Base-by-base conservation (phyloP, 495 filamentous ascomycete genomes). In the Lepraria neglecta region DNA sequence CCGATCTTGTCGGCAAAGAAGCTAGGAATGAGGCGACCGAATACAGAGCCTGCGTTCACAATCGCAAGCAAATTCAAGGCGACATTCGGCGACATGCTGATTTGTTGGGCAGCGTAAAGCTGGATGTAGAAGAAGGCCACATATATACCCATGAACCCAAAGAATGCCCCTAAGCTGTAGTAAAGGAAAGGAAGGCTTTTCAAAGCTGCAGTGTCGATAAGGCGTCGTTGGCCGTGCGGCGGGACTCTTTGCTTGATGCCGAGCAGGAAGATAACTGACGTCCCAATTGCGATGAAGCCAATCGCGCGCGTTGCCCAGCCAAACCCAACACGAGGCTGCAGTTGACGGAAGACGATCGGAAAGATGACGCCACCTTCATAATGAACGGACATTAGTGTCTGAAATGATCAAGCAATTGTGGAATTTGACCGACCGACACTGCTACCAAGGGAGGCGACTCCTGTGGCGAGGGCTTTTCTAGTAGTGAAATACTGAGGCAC, bases 1-100 rank as follows among this genome's bases (percentile, higher is more conserved):
- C 88, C 87, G 15, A 82, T 71, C 44, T 79, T 78, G 68, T 92
- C 88, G 9, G 88, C 85, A 7, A 90, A 64, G 67, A 3, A 62
- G 21, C 45, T 58, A 7, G 65, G 59, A 11, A 67, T 28, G 7
- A 67, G 19, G 17, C 65, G 43, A 40, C 67, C 89, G 33, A 76
- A 72, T 9, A 75, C 73, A 1, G 75, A 80, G 28, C 72, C 76
- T 0, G 77, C 76, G 48, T 79, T 80, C 14, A 80, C 68, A 65
- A 79, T 76, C 4, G 76, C 70, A 6, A 80, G 69, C 1, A 78
- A 70, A 48, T 80, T 79, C 48, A 89, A 82, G 14, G 79, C 81
- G 1, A 89, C 6, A 72, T 76, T 12, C 68, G 75, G 70, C 84
- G 85, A 63, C 85, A 86, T 33, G 81, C 80, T 3, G 78, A 76